Base-by-base conservation (phyloP, 139 green algal species). In the Chlamydomonas sphaeroides region DNA sequence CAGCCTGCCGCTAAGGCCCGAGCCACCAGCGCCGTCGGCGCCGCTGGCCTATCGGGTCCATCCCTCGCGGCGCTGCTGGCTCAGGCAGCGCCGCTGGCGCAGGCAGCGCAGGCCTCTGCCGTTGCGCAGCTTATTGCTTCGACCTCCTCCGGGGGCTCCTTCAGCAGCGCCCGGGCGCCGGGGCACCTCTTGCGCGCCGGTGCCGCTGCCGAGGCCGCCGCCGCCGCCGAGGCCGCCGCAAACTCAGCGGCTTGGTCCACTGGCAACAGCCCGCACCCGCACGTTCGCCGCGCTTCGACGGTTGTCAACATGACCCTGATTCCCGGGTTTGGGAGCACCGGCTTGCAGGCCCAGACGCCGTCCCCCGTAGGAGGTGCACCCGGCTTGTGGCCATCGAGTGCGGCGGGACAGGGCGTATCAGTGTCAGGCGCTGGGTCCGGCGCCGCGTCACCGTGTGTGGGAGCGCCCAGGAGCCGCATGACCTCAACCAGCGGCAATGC, bases 31-130 rank as follows among this genome's bases (percentile, higher is more conserved):
- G 26, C 36, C 38, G 56, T 68, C 26, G 74, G 59, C 61, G 26
- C 36, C 38, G 56, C 57, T 26, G 74, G 74, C 8, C 75, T 72
- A 32, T 65, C 75, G 39, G 74, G 74, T 6, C 11, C 74, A 6
- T 71, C 59, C 0, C 42, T 82, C 7, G 33, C 45, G 61, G 61
- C 75, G 4, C 61, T 82, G 21, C 11, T 82, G 5, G 75, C 75
- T 11, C 75, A 82, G 62, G 75, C 75, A 21, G 62, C 62, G 63
- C 75, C 75, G 41, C 59, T 82, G 41, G 75, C 75, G 21, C 62
- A 72, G n/a, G 75, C 75, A n/a, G 75, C 75, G 41, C 75, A 82
- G 62, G 75, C 62, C 26, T 25, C 10, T 15, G 75, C 75, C 11
- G 75, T 62, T 6, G 61, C 32, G 6, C 75, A 82, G 75, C 32